These are phyloP conservation scores for Picochlorum sp. DNA, from an alignment of 139 green algal genomes.

Conservation along the genomic window DNA sequence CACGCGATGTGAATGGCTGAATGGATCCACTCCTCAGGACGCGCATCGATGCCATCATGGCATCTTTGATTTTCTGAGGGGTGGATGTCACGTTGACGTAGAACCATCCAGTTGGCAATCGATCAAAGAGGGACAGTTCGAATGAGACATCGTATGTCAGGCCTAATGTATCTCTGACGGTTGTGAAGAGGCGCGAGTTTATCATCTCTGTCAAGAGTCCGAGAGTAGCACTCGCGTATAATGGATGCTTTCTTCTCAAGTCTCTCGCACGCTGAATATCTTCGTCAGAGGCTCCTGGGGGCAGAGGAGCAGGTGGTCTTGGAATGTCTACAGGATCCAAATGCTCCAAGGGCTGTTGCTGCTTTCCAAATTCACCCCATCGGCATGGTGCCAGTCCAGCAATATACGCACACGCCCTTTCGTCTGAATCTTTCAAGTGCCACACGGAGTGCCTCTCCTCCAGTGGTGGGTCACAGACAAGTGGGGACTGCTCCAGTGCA, in stretches of 20 bases:
- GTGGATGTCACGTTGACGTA: conserved; percentile 86
- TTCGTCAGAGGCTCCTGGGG: conserved; percentile 7
- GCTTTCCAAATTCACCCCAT: conserved; percentile 60
- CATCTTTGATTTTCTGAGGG: conserved; percentile 90
- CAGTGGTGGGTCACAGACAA: conserved; percentile 27
- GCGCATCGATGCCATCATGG: conserved; percentile 66
- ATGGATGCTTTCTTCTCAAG: conserved; percentile 65
- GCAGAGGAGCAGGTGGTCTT: conserved; percentile 17
- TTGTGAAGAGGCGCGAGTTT: conserved; percentile 94
- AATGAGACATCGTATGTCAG: conserved; percentile 99
- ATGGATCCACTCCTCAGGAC: conserved; percentile 64
- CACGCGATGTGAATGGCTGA: conserved; percentile 54
- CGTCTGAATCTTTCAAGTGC: conserved; percentile 81
- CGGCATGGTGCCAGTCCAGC: conserved; percentile 69
- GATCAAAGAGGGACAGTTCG: conserved; percentile 73
- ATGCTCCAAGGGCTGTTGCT: conserved; percentile 3
- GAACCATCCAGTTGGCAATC: conserved; percentile 70
- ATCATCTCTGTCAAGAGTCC: conserved; percentile 86
- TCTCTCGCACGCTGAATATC: conserved; percentile 21
- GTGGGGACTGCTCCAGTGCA: neutral
- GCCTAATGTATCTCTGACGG: conserved; percentile 85
- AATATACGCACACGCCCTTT: conserved; percentile 89
- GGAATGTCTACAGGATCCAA: conserved; percentile 1
- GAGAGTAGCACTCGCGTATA: conserved; percentile 71
- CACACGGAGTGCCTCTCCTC: conserved; percentile 45